A percentile compares a stretch with the other conserved stretches of the same genome.
phyloP scores from a whole-genome alignment of 768 basidiomycete genomes.

The Lepiota brunneoincarnata region DNA sequence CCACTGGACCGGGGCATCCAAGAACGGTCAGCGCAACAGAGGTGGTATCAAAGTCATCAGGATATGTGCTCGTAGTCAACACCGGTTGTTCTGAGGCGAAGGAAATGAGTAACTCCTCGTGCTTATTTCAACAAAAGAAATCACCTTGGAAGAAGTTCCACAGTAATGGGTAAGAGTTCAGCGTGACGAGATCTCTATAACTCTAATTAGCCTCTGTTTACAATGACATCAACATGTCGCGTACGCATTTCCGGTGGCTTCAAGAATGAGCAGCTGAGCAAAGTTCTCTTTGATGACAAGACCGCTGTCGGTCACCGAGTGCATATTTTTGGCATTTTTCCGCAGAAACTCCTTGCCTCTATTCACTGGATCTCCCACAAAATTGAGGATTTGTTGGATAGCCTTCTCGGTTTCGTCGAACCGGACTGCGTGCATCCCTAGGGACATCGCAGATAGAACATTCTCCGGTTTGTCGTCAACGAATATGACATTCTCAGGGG shows the following conservation, averaged over 20 bases:
- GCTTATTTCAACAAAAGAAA: constrained; percentile 8
- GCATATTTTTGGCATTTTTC: constrained; percentile 34
- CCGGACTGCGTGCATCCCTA: too few relatives aligned
- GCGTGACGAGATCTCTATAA: constrained; percentile 40
- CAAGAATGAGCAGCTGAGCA: constrained; percentile 56
- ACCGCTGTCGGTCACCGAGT: constrained; percentile 42
- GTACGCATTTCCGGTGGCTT: constrained; percentile 45
- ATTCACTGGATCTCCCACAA: constrained; percentile 40
- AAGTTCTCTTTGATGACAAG: constrained; percentile 49
- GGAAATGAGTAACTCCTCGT: constrained; percentile 2
- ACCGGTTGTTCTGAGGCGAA: constrained; percentile 29
- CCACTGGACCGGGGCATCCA: constrained; percentile 26
- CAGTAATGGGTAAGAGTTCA: constrained; percentile 37
- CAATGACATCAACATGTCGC: constrained; percentile 9
- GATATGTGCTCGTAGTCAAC: constrained; percentile 47
- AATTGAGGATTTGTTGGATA: too few relatives aligned
- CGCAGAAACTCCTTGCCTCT: constrained; percentile 41
- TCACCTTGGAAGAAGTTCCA: constrained; percentile 58
- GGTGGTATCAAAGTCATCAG: constrained; percentile 58
- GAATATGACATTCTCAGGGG: too few relatives aligned
- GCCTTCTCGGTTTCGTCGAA: too few relatives aligned
- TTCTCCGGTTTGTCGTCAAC: too few relatives aligned
- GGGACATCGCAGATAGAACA: too few relatives aligned
- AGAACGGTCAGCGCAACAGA: constrained; percentile 49
- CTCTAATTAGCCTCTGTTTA: background rate